Evolutionary conservation across 2,329 filamentous ascomycete genomes (phyloP).

Genomic region (Monilinia vaccinii-corymbosi): DNA sequence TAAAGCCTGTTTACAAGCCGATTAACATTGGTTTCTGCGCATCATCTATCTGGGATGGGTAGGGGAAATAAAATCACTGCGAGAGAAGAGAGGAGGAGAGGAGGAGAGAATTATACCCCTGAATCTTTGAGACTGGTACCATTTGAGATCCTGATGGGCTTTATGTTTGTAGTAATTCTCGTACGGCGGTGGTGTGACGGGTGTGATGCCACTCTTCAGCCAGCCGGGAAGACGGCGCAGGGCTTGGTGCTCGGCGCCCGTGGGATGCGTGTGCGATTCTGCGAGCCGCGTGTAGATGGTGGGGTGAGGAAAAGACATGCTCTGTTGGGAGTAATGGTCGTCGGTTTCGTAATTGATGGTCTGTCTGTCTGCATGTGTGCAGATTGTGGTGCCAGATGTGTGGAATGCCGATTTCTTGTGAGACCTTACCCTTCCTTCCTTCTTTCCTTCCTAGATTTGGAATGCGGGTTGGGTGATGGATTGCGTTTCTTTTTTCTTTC

Average conservation of each 20-base stretch:
- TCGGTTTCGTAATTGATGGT: background rate
- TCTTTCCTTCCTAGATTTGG: too few species aligned
- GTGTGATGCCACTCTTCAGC: constrained; percentile 4
- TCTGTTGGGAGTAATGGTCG: too few species aligned
- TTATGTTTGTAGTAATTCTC: background rate
- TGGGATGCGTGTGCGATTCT: constrained; percentile 1
- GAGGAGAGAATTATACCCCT: background rate
- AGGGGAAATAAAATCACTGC: too few species aligned
- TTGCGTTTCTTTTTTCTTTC: too few species aligned
- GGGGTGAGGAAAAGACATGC: background rate
- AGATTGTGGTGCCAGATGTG: background rate
- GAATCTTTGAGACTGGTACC: constrained; percentile 2
- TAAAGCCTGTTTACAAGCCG: background rate
- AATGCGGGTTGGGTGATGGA: background rate
- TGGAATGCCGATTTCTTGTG: too few species aligned
- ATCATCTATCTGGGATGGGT: accelerated
- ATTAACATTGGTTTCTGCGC: background rate
- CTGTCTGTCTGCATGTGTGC: too few species aligned
- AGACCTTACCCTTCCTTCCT: too few species aligned
- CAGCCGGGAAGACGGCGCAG: background rate
- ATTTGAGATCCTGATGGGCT: background rate
- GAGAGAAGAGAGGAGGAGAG: too few species aligned
- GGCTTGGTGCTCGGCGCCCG: background rate
- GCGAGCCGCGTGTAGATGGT: background rate
- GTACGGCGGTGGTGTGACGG: constrained; percentile 1